These are phyloP conservation scores for Neoscytalidium dimidiatum DNA, from an alignment of 2,329 filamentous ascomycete species.

Conservation along the genomic window DNA sequence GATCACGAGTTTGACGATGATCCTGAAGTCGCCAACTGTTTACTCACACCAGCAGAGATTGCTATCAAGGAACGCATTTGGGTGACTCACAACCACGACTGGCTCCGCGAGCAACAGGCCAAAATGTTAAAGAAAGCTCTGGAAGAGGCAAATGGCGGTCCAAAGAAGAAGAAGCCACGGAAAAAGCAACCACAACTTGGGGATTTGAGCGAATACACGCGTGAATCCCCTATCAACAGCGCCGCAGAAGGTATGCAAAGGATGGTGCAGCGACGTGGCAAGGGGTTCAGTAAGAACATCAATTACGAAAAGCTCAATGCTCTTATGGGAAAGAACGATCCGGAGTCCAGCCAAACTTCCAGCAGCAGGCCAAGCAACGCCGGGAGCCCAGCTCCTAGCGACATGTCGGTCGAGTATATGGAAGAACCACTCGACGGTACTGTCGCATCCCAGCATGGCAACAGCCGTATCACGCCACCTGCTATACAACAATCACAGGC, in stretches of 20 bases:
- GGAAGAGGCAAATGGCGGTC: constrained; percentile 53
- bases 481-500: constrained; percentile 7
- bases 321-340: constrained; percentile 13
- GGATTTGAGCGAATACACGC: constrained; percentile 36
- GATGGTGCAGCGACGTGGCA: constrained; percentile 49
- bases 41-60: constrained; percentile 72
- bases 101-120: constrained; percentile 81
- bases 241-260: constrained; percentile 47
- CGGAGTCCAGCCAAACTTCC: not conserved
- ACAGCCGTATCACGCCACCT: not conserved
- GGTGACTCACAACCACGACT: constrained; percentile 94
- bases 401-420: constrained; percentile 3
- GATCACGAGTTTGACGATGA: constrained; percentile 88
- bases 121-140: constrained; percentile 76
- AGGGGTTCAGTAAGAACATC: constrained; percentile 45
- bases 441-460: not conserved
- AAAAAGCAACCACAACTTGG: constrained; percentile 41
- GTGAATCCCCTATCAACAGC: constrained; percentile 41
- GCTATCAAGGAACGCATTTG: constrained; percentile 88
- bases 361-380: constrained; percentile 16
- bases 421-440: constrained; percentile 1
- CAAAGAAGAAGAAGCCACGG: constrained; percentile 49
- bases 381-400: constrained; percentile 6
- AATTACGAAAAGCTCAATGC: constrained; percentile 49
- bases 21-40: constrained; percentile 79